Percentiles rank a stretch among this genome's conserved stretches.
Evolutionary conservation across 768 basidiomycete genomes (phyloP).

Genomic region (Lactarius hatsudake): DNA sequence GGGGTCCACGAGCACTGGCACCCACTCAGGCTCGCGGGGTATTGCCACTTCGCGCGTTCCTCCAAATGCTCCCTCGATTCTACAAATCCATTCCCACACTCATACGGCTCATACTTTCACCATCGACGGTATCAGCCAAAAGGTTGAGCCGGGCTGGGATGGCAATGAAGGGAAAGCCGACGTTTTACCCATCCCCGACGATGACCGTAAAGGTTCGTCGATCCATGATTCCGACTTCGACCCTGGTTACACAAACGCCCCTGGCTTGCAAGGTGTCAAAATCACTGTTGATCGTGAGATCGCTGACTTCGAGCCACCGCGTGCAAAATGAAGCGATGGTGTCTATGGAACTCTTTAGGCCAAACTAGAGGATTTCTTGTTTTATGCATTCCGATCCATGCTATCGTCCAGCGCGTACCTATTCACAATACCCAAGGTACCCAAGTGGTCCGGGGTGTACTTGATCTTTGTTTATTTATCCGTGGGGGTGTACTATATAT

Average conservation of each 20-base stretch:
- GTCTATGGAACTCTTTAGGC: neutral
- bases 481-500: neutral
- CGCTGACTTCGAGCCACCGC: constrained; percentile 19
- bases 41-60: constrained; percentile 47
- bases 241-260: constrained; percentile 17
- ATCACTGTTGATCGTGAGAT: constrained; percentile 28
- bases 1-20: constrained; percentile 32
- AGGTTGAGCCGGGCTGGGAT: constrained; percentile 24
- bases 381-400: neutral
- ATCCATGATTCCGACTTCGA: constrained; percentile 28
- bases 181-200: constrained; percentile 3
- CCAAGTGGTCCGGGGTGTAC: neutral
- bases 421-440: neutral
- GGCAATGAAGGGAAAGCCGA: constrained; percentile 20
- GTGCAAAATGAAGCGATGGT: constrained; percentile 8
- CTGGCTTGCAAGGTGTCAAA: constrained; percentile 22
- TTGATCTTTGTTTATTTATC: constrained; percentile 3
- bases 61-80: constrained; percentile 27
- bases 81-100: constrained; percentile 24
- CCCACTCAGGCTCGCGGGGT: constrained; percentile 42
- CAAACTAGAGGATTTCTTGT: neutral
- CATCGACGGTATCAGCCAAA: constrained; percentile 32
- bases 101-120: constrained; percentile 33
- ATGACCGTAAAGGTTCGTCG: constrained; percentile 16
- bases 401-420: neutral